Conservation (phyloP, 768 basidiomycete genomes). For the Lactarius quietus region DNA sequence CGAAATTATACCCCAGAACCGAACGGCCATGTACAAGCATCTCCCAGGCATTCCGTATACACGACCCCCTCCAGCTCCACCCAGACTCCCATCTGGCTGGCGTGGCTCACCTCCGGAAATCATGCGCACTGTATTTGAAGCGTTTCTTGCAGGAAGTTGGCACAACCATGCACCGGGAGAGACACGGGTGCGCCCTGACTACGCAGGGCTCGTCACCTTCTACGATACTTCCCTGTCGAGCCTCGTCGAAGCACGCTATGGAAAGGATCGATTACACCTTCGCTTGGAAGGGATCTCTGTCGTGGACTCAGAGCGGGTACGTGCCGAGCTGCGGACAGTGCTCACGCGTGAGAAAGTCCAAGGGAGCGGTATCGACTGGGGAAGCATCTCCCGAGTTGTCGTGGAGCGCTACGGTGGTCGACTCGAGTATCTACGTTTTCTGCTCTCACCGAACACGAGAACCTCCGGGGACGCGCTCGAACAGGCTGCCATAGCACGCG, state of each 20-base stretch:
- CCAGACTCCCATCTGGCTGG: constrained; percentile 23
- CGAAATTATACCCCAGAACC: constrained; percentile 12
- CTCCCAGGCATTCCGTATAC: not conserved
- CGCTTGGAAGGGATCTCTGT: constrained; percentile 35
- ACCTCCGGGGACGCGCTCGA: not conserved
- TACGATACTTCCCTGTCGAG: constrained; percentile 41
- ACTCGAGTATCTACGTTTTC: constrained; percentile 39
- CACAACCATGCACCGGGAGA: constrained; percentile 44
- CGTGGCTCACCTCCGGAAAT: constrained; percentile 13
- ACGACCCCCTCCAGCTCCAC: not conserved
- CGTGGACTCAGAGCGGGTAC: constrained; percentile 28
- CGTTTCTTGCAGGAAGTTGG: constrained; percentile 39
- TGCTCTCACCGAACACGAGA: constrained; percentile 31
- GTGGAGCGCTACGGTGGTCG: constrained; percentile 41
- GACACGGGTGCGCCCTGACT: constrained; percentile 42
- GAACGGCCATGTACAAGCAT: not conserved
- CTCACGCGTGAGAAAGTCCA: constrained; percentile 23
- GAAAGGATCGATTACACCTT: constrained; percentile 36
- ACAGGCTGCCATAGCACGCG: constrained; percentile 11
- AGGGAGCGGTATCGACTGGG: constrained; percentile 43
- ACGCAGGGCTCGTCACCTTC: constrained; percentile 41
- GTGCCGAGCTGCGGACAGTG: constrained; percentile 29
- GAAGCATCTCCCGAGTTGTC: constrained; percentile 37
- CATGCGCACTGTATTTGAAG: constrained; percentile 15
- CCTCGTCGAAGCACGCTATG: constrained; percentile 33